Conservation (phyloP, 768 basidiomycete genomes). For the Naganishia randhawae region DNA sequence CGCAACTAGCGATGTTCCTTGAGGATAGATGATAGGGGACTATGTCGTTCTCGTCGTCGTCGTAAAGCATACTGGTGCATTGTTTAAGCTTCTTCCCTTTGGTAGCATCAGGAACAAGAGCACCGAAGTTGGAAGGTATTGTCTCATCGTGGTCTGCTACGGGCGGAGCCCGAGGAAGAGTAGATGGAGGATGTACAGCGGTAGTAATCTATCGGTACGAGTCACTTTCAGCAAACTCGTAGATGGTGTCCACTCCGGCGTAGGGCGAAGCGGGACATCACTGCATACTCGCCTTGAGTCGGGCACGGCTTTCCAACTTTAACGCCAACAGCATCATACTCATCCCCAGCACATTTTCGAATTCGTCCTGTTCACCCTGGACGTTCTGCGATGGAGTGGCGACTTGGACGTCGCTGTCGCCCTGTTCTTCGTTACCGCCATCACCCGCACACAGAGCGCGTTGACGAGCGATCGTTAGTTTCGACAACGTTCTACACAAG, state of each 20-base stretch:
- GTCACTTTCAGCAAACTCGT: neutral
- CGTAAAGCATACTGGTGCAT: too few species aligned
- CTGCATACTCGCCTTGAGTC: neutral
- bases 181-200: neutral
- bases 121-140: neutral
- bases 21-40: neutral
- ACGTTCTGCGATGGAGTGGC: neutral
- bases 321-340: constrained; percentile 2
- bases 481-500: neutral
- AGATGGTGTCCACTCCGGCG: neutral
- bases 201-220: neutral
- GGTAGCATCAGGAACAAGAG: too few species aligned
- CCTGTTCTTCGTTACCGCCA: neutral
- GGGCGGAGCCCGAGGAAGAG: neutral
- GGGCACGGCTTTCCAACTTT: neutral
- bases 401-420: neutral
- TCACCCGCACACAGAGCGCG: neutral
- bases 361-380: neutral
- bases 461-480: neutral
- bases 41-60: neutral
- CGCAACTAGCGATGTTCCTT: neutral
- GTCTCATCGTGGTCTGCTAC: neutral
- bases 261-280: neutral
- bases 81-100: too few species aligned
- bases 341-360: constrained; percentile 8